These are phyloP conservation scores for Micromonas pusilla DNA, from an alignment of 139 green algal genomes.

Conservation along the genomic window DNA sequence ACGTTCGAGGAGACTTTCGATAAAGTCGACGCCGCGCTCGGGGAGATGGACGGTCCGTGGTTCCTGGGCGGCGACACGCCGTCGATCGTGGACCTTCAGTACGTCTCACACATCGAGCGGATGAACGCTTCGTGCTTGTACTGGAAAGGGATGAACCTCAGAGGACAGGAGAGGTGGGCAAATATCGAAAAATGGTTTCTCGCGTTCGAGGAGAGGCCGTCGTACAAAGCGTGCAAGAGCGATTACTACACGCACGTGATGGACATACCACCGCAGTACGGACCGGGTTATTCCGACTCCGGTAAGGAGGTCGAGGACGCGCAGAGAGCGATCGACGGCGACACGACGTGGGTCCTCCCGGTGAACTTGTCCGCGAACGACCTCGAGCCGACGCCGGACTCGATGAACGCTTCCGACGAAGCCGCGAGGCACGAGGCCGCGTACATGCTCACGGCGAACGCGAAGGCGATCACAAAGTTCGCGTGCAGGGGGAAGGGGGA, in stretches of 20 bases:
- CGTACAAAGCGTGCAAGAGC: constrained; percentile 29
- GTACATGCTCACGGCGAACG: constrained; percentile 22
- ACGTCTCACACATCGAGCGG: constrained; percentile 34
- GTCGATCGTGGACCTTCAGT: constrained; percentile 33
- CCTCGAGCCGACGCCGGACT: background rate
- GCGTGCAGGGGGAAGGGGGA: constrained; percentile 24
- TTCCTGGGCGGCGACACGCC: constrained; percentile 31
- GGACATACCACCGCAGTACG: constrained; percentile 39
- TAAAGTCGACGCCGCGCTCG: constrained; percentile 28
- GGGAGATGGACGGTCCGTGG: constrained; percentile 19
- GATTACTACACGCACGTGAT: constrained; percentile 42
- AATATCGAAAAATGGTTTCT: constrained; percentile 36
- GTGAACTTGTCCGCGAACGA: background rate
- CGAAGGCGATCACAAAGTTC: constrained; percentile 17
- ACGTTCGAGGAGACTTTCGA: constrained; percentile 28
- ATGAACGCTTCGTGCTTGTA: constrained; percentile 37
- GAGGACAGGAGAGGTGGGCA: constrained; percentile 7
- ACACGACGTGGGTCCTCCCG: constrained; percentile 12
- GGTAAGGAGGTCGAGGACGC: constrained; percentile 13
- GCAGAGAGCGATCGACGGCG: background rate
- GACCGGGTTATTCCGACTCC: constrained; percentile 20
- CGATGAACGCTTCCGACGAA: constrained; percentile 12
- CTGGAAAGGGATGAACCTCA: constrained; percentile 33
- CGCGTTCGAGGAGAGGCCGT: constrained; percentile 30
- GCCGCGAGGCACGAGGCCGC: constrained; percentile 29